Percentiles rank a stretch among this genome's conserved stretches.
Conservation (phyloP, 345 rosid genomes). For the Acer yangbiense region DNA sequence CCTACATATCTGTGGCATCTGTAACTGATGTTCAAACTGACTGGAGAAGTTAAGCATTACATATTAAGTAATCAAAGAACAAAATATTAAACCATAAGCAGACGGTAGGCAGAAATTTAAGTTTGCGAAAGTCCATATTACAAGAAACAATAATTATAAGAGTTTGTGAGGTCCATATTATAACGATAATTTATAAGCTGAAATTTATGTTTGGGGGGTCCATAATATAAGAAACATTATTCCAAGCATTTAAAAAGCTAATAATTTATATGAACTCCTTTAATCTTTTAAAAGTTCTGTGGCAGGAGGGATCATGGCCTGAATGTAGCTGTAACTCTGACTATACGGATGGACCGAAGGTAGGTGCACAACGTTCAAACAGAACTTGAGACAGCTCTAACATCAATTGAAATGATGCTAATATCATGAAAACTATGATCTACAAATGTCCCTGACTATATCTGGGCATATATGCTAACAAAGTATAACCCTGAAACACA, state of each 20-base stretch:
- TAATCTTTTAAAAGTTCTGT: too few species aligned
- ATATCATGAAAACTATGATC: background rate
- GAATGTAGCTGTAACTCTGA: too few species aligned
- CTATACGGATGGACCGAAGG: too few species aligned
- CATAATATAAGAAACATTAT: background rate
- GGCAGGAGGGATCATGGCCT: too few species aligned
- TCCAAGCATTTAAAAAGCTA: too few species aligned
- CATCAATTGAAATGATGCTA: background rate
- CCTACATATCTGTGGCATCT: background rate
- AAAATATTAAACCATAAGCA: background rate
- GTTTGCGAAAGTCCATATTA: background rate
- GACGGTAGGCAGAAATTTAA: background rate
- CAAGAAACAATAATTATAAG: background rate
- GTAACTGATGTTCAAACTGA: background rate
- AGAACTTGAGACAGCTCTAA: background rate
- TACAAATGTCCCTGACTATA: background rate
- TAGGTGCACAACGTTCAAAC: background rate
- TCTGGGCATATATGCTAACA: background rate
- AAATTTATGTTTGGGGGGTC: background rate
- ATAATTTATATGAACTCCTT: too few species aligned
- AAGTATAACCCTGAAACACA: background rate
- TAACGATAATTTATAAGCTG: background rate
- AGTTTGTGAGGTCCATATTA: background rate
- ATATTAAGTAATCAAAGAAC: slow-evolving; percentile 6
- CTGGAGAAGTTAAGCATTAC: background rate